Percentiles rank a stretch among this genome's conserved stretches.
phyloP scores from a whole-genome alignment of 768 basidiomycete species.

The Lentinula raphanica region DNA sequence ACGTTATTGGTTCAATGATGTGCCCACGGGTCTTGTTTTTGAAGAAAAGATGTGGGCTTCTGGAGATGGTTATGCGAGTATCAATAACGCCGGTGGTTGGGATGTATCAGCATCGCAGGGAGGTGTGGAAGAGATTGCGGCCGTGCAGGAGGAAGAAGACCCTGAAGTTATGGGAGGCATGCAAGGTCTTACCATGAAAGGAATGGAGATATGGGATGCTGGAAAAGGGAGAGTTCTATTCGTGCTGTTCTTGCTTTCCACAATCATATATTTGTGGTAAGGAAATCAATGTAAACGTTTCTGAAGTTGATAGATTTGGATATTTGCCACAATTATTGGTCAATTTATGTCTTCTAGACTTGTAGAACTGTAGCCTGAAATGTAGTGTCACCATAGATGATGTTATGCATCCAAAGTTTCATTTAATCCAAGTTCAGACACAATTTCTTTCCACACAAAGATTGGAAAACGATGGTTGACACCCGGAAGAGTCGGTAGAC shows the following conservation, averaged over 20 bases:
- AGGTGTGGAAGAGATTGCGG: neutral
- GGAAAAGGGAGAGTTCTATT: neutral
- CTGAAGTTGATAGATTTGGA: too few species aligned
- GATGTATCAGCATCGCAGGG: neutral
- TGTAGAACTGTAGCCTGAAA: too few species aligned
- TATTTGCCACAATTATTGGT: too few species aligned
- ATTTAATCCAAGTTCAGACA: slow-evolving; percentile 9
- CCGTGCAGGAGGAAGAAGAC: neutral
- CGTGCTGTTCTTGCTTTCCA: neutral
- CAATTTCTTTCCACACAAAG: slow-evolving; percentile 49
- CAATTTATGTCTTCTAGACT: too few species aligned
- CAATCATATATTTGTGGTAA: neutral
- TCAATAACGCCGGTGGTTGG: neutral
- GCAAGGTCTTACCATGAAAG: slow-evolving; percentile 4
- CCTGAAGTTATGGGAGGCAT: slow-evolving; percentile 2
- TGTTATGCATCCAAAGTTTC: slow-evolving; percentile 34
- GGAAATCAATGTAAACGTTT: neutral
- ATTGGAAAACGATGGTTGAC: slow-evolving; percentile 88
- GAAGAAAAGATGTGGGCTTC: slow-evolving; percentile 2
- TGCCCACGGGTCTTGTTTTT: neutral
- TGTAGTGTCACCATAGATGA: too few species aligned
- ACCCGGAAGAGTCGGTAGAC: slow-evolving; percentile 74
- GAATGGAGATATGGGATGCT: slow-evolving; percentile 1
- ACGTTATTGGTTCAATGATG: slow-evolving; percentile 3
- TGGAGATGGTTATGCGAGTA: neutral